Evolutionary conservation across 768 basidiomycete species (phyloP).

Genomic region (Naganishia friedmannii): DNA sequence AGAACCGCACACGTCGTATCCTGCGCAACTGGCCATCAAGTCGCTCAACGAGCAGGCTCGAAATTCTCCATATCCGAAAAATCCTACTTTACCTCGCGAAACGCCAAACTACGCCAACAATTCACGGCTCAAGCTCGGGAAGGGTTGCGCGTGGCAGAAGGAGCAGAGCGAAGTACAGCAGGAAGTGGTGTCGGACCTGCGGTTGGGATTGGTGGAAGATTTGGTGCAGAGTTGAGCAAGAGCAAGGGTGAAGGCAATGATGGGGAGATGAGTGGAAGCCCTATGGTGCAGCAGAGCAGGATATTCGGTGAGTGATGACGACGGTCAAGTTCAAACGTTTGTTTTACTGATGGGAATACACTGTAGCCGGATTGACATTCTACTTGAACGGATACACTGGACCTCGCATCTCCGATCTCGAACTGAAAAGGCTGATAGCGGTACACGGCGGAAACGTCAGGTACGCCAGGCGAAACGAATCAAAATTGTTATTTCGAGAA

Average conservation of each 20-base stretch:
- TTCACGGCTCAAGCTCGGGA: conserved; percentile 26
- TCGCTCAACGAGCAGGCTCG: conserved; percentile 29
- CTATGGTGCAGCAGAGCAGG: conserved; percentile 23
- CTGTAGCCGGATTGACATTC: conserved; percentile 29
- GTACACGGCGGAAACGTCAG: conserved; percentile 31
- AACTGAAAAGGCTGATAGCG: conserved; percentile 31
- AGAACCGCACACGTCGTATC: conserved; percentile 34
- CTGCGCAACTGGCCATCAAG: conserved; percentile 31
- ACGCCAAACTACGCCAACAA: conserved; percentile 29
- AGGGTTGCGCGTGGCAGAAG: neutral
- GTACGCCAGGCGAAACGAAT: no score
- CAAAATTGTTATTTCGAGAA: no score
- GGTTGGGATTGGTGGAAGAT: neutral
- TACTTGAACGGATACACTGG: conserved; percentile 33
- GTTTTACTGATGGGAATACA: neutral
- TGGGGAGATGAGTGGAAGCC: neutral
- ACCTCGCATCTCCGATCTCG: conserved; percentile 26
- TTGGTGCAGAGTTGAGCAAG: conserved; percentile 11
- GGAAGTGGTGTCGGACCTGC: neutral
- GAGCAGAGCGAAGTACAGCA: neutral
- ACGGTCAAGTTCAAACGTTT: no score
- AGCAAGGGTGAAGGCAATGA: neutral
- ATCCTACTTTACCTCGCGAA: conserved; percentile 20
- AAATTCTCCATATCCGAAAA: conserved; percentile 27
- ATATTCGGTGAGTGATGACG: conserved; percentile 29